Conservation (phyloP, 164 flowering plant genomes). For the Annona cherimola region DNA sequence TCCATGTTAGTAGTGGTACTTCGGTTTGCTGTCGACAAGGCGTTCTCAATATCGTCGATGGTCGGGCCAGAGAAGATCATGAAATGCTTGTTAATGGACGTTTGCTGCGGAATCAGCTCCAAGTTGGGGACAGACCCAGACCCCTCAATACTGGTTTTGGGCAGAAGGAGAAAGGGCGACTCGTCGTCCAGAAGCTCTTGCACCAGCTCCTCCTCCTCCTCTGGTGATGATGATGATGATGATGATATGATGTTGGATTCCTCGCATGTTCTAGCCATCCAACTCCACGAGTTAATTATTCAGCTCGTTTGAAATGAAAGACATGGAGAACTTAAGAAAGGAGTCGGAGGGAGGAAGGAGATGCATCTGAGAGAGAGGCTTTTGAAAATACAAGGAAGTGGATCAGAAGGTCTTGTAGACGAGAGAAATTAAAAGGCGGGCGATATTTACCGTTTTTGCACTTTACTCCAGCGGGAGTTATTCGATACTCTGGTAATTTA, state of each 20-base stretch:
- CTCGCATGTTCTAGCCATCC: slow-evolving; percentile 22
- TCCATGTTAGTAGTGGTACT: slow-evolving; percentile 11
- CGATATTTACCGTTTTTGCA: neutral
- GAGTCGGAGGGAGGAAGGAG: slow-evolving; percentile 1
- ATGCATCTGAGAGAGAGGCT: neutral
- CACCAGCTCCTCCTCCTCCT: slow-evolving; percentile 35
- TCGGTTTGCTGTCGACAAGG: slow-evolving; percentile 25
- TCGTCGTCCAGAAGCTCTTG: slow-evolving; percentile 57
- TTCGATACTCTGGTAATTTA: neutral
- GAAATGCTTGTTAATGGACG: slow-evolving; percentile 12
- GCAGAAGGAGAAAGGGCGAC: slow-evolving; percentile 40
- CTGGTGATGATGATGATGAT: too few relatives aligned
- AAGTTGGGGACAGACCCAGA: slow-evolving; percentile 12
- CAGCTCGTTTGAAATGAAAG: slow-evolving; percentile 11
- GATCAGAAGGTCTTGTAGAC: slow-evolving; percentile 8
- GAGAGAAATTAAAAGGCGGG: slow-evolving; percentile 15
- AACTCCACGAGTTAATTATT: neutral
- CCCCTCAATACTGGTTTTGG: neutral
- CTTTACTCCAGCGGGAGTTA: neutral
- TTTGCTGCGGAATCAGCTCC: neutral
- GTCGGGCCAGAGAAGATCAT: slow-evolving; percentile 50
- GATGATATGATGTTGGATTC: slow-evolving; percentile 11
- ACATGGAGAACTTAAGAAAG: neutral
- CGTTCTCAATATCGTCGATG: slow-evolving; percentile 44
- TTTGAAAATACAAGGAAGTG: neutral